Evolutionary conservation across 306 rosid genomes (phyloP).

Genomic region (Lablab purpureus): DNA sequence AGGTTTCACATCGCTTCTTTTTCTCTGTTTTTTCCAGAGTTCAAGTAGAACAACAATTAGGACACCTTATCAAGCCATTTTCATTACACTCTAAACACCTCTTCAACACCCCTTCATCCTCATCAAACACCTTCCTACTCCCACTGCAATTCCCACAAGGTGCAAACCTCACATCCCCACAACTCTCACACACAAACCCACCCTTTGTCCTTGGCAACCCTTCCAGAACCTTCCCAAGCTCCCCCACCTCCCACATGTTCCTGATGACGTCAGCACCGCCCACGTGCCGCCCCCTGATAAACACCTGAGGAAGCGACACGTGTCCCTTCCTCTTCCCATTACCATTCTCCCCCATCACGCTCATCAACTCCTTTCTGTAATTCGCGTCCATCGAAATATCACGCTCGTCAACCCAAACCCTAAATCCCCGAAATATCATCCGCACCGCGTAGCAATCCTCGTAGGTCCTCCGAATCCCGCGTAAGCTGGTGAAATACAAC

Average conservation of each 20-base stretch:
- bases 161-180: constrained; percentile 87
- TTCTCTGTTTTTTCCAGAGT: not conserved
- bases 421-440: constrained; percentile 79
- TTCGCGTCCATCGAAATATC: constrained; percentile 84
- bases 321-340: constrained; percentile 51
- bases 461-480: constrained; percentile 83
- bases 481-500: constrained; percentile 78
- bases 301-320: constrained; percentile 79
- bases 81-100: constrained; percentile 90
- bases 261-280: constrained; percentile 86
- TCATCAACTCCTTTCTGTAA: constrained; percentile 73
- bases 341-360: constrained; percentile 60
- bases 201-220: constrained; percentile 74
- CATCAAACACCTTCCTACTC: constrained; percentile 88
- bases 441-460: constrained; percentile 92
- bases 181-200: constrained; percentile 78
- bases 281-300: constrained; percentile 69
- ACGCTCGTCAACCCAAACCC: constrained; percentile 95
- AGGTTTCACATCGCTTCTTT: not conserved
- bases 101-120: constrained; percentile 74
- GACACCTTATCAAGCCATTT: constrained; percentile 89
- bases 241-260: constrained; percentile 78
- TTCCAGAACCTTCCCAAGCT: constrained; percentile 72
- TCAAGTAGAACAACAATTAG: constrained; percentile 73
- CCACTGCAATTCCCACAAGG: constrained; percentile 89